Base-by-base conservation (phyloP, 208 protist genomes). In the Novymonas esmeraldas region DNA sequence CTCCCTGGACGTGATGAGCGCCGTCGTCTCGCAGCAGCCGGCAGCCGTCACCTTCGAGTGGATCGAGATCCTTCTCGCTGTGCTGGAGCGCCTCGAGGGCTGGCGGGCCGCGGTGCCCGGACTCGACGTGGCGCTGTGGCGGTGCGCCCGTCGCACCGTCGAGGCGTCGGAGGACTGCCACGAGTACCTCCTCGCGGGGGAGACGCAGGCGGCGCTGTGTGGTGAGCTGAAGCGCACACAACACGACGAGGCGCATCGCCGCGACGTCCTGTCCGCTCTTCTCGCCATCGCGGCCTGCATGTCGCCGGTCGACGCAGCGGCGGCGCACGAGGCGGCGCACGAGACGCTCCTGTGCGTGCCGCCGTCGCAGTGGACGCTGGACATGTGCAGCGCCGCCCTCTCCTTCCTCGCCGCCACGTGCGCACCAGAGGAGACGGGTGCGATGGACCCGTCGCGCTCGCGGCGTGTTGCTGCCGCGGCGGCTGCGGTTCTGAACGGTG, bases 31-130 rank as follows among this genome's bases (percentile, higher is more conserved):
- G 13, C 51, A 58, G 45, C 52, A 76, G 39, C 65, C 86, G 10
- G 70, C 62, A 4, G 76, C 78, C n/a, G 78, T 95, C 46, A 90
- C 79, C 24, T 84, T 95, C 49, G 89, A 95, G 67, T 93, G 86
- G 89, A 91, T 93, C 52, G 89, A 95, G 72, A 71, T 69, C 36
- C 44, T 94, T 3, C 45, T 80, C 38, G 36, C 24, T 70, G 60
- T 50, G 54, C 70, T 66, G 54, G 36, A 60, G 67, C 68, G 34
- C 46, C 72, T 70, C 29, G 45, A 24, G 26, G 54, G 50, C 18
- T 81, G 69, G 66, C 59, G 68, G 6, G 33, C 51, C 7, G 56
- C 6, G 11, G 62, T 64, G 29, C 22, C 61, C 0, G 48, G 42
- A 5, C 60, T 76, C 0, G 69, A 55, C 45, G 44, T 9, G 22